Percentiles rank a stretch among this genome's conserved stretches.
Evolutionary conservation across 208 protist species (phyloP).

Genomic region (Leishmania arabica): DNA sequence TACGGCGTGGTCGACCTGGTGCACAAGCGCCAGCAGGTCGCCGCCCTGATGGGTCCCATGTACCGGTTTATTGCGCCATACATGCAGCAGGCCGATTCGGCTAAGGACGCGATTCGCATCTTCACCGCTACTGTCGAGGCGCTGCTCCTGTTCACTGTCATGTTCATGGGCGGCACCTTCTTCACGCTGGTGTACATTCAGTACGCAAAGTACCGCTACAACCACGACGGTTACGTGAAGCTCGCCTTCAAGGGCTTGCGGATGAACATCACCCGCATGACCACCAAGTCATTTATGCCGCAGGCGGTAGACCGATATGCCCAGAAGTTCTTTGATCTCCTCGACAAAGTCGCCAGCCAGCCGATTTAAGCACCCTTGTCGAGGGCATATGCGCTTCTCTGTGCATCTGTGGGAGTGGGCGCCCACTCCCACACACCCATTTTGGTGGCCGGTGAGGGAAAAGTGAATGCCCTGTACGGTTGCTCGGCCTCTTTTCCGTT

Average conservation of each 20-base stretch:
- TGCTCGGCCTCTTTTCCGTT: neutral
- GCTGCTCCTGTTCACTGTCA: conserved; percentile 66
- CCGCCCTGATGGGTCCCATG: conserved; percentile 30
- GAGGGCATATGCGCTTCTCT: neutral
- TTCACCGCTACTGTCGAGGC: conserved; percentile 66
- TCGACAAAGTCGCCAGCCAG: conserved; percentile 44
- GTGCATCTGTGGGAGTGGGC: neutral
- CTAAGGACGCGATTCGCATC: conserved; percentile 36
- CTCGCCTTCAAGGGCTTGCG: conserved; percentile 66
- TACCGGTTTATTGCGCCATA: conserved; percentile 39
- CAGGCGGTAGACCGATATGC: conserved; percentile 47
- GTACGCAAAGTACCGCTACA: conserved; percentile 79
- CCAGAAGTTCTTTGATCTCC: conserved; percentile 70
- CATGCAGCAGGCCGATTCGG: conserved; percentile 37
- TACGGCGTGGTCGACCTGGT: conserved; percentile 56
- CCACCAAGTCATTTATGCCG: conserved; percentile 44
- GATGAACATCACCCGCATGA: conserved; percentile 57
- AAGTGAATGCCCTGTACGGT: neutral
- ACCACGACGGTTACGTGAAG: conserved; percentile 63
- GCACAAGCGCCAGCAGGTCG: conserved; percentile 36
- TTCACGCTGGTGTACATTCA: conserved; percentile 82
- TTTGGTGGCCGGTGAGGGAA: neutral
- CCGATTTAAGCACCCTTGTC: conserved; percentile 16
- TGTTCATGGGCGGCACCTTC: conserved; percentile 67
- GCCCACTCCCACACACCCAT: too few relatives aligned